phyloP scores from a whole-genome alignment of 768 basidiomycete species.

The Russula griseocarnosa region DNA sequence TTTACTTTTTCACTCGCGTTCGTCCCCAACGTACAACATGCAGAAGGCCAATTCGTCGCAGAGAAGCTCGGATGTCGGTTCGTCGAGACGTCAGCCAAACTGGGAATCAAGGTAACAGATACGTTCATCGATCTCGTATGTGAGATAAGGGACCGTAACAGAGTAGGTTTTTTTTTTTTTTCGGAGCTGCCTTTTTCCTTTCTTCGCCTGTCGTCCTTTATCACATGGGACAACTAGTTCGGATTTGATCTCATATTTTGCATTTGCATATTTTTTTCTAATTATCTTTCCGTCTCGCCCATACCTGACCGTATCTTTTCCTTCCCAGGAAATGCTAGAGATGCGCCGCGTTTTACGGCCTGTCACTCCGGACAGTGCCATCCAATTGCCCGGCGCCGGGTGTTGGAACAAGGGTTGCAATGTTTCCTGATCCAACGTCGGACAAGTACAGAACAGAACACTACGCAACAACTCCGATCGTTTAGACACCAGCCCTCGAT shows the following conservation, averaged over 20 bases:
- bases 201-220: no score
- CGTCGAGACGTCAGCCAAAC: slow-evolving; percentile 94
- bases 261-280: no score
- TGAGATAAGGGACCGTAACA: slow-evolving; percentile 90
- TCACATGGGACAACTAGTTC: neutral
- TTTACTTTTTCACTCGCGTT: no score
- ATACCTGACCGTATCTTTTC: no score
- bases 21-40: no score
- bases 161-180: slow-evolving; percentile 46
- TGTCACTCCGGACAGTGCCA: neutral
- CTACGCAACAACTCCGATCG: neutral
- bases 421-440: slow-evolving; percentile 6
- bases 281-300: neutral
- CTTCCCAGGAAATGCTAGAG: slow-evolving; percentile 1
- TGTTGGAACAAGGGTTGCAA: slow-evolving; percentile 20
- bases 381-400: slow-evolving; percentile 17
- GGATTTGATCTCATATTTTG: neutral
- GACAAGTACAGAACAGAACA: no score
- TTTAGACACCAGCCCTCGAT: neutral
- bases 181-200: no score
- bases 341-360: slow-evolving; percentile 13
- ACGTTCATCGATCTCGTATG: slow-evolving; percentile 89
- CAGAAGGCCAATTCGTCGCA: slow-evolving; percentile 95
- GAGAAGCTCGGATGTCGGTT: slow-evolving; percentile 91
- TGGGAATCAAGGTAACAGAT: slow-evolving; percentile 93